Evolutionary conservation across 176 grass and related monocot genomes (phyloP), one percentile per base, ranked within the genome.

Genomic region (Carex littledalei): DNA sequence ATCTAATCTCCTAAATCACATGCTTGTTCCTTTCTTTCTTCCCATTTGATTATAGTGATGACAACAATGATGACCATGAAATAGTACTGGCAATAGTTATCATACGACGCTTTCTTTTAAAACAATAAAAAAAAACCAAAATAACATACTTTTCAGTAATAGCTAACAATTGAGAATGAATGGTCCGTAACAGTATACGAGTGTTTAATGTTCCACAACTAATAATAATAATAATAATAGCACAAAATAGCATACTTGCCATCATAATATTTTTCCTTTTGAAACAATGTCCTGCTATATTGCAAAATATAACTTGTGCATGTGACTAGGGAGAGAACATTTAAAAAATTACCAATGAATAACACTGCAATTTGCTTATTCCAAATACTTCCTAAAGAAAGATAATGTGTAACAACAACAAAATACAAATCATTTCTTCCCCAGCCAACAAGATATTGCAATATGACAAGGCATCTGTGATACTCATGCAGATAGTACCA

Each of bases 31-130:
- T 26, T 76, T 21, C 18, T 74, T 74, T 53, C 43, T 76, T 26
- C 18, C 11, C 45, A 18, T 22, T 76, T 76, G 45, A 76, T 52
- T 76, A 76, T 53, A 76, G 20, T 65, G 63, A 71, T 71, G 6
- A 71, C 3, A 41, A 71, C 45, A 75, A 53, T 52, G 67, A 78
- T 78, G 67, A n/a, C 67, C 47, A 77, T 78, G 13, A 55, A 78
- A 77, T 29, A 56, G 24, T 56, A 56, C 31, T 78, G 52, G 34
- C 8, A 55, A 55, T 77, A 78, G 22, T 54, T 54, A 14, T 55
- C 18, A 32, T 56, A 34, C 2, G 3, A 31, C 8, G 13, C 24
- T 56, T 78, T 20, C 45, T 31, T 77, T 77, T 8, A 54, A 32
- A 77, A 55, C 5, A 29, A 47, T 49, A 72, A 71, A 2, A 72